These are phyloP conservation scores for Solanum paucissectum DNA, from an alignment of 257 asterid genomes.

Conservation along the genomic window DNA sequence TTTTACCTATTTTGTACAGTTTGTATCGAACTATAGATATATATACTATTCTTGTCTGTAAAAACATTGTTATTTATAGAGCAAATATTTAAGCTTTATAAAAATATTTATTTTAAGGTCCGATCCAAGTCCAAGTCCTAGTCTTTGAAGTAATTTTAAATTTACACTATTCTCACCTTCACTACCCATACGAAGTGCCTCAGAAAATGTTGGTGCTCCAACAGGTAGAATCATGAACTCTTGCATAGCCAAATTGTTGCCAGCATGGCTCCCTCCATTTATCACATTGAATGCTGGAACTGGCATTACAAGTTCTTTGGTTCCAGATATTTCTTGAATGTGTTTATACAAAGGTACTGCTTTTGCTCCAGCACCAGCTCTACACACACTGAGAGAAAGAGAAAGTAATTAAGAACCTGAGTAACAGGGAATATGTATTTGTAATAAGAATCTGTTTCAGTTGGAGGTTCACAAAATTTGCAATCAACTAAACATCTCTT, in stretches of 20 bases:
- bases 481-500: conserved; percentile 47
- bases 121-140: no score
- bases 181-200: conserved; percentile 91
- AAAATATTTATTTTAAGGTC: no score
- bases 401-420: no score
- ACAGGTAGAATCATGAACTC: conserved; percentile 96
- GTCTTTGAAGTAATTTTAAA: background rate
- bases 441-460: no score
- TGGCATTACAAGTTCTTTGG: conserved; percentile 93
- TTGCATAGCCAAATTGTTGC: conserved; percentile 96
- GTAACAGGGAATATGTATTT: no score
- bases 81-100: no score
- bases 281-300: conserved; percentile 97
- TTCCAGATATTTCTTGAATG: conserved; percentile 79
- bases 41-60: no score
- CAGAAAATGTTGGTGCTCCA: conserved; percentile 79
- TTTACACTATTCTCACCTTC: conserved; percentile 46
- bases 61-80: no score
- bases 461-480: conserved; percentile 9
- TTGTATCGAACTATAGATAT: no score
- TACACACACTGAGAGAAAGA: conserved; percentile 48
- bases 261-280: conserved; percentile 99
- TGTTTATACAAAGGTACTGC: conserved; percentile 77
- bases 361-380: conserved; percentile 98
- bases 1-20: no score